A percentile compares a stretch with the other conserved stretches of the same genome.
Evolutionary conservation across 1,139 yeast genomes (phyloP).

Genomic region (Scheffersomyces quercinus): DNA sequence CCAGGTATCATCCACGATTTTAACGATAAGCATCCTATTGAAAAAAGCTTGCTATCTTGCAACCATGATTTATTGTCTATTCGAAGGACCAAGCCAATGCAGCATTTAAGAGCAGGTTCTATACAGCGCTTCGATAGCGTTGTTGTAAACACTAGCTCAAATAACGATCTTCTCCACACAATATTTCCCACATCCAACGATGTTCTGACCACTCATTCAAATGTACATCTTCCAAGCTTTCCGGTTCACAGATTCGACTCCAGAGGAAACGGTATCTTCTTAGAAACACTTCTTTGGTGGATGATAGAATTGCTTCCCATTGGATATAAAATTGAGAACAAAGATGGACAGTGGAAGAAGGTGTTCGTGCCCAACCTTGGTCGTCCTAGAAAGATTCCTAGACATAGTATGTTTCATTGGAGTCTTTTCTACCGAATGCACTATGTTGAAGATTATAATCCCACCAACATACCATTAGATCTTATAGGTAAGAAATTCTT

Average conservation of each 20-base stretch:
- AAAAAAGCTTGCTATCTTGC: constrained; percentile 42
- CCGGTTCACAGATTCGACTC: constrained; percentile 31
- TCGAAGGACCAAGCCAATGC: constrained; percentile 2
- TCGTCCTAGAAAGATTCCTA: constrained; percentile 47
- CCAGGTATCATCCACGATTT: constrained; percentile 39
- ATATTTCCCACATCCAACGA: background rate
- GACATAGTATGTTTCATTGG: constrained; percentile 56
- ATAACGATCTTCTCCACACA: background rate
- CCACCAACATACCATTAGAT: constrained; percentile 42
- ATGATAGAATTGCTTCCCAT: constrained; percentile 57
- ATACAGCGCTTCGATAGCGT: constrained; percentile 8
- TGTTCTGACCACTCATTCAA: background rate
- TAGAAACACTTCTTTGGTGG: constrained; percentile 53
- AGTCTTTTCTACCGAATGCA: constrained; percentile 58
- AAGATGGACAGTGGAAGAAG: constrained; percentile 47
- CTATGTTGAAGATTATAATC: constrained; percentile 44
- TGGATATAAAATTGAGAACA: constrained; percentile 49
- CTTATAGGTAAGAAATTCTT: constrained; percentile 21
- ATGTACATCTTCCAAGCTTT: constrained; percentile 5
- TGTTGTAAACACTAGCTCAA: background rate
- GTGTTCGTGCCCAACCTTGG: constrained; percentile 57
- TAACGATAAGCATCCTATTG: constrained; percentile 32
- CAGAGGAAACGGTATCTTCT: constrained; percentile 27
- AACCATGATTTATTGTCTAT: constrained; percentile 47
- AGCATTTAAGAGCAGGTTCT: constrained; percentile 9